phyloP scores from a whole-genome alignment of 1,139 yeast species.

The Pichia sorboxylosa region DNA sequence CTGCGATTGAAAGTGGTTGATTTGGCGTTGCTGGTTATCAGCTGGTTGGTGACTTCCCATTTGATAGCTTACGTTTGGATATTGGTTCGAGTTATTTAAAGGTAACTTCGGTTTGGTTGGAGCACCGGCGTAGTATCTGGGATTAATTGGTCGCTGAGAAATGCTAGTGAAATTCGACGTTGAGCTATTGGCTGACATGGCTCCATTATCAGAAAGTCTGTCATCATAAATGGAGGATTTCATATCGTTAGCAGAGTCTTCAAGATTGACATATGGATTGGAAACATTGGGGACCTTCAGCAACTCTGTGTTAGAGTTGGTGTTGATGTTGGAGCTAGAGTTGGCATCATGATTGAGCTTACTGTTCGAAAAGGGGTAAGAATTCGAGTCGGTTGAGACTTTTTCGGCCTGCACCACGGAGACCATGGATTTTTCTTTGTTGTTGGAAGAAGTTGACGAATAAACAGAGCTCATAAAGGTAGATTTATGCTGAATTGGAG shows the following conservation, averaged over 20 bases:
- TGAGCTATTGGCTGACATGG: conserved; percentile 1
- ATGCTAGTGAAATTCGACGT: conserved; percentile 66
- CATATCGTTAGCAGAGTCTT: background rate
- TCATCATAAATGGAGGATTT: background rate
- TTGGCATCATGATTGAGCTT: conserved; percentile 1
- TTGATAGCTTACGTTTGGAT: conserved; percentile 4
- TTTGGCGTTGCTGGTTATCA: conserved; percentile 5
- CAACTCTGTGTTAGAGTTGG: conserved; percentile 4
- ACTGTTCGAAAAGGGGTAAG: no score
- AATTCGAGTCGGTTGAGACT: no score
- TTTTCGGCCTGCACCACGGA: no score
- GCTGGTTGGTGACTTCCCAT: no score
- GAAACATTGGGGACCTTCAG: conserved; percentile 18
- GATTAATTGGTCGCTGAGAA: conserved; percentile 68
- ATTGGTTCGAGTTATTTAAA: conserved; percentile 7
- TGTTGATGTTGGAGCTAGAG: conserved; percentile 1
- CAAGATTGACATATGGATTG: conserved; percentile 20
- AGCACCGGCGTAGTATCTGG: conserved; percentile 33
- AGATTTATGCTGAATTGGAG: background rate
- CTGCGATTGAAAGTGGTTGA: conserved; percentile 7
- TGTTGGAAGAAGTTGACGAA: conserved; percentile 3
- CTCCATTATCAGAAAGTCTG: conserved; percentile 1
- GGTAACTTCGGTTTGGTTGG: background rate
- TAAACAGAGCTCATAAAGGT: background rate
- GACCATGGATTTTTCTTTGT: conserved; percentile 4